These are phyloP conservation scores for Magnusiomyces suaveolens DNA, from an alignment of 1,139 yeast genomes.

Conservation along the genomic window DNA sequence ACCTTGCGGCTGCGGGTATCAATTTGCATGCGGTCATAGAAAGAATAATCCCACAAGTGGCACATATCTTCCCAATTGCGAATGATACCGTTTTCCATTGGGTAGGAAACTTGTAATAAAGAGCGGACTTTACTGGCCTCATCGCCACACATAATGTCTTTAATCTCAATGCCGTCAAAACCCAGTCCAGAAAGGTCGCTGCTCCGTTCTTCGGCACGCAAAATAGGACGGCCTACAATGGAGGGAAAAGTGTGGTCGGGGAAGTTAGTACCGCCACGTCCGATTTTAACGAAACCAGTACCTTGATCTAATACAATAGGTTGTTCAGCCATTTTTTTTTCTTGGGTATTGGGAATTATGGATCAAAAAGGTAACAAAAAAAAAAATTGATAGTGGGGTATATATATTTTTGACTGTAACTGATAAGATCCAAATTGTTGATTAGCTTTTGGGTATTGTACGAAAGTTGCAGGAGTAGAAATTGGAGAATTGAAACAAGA, in stretches of 20 bases:
- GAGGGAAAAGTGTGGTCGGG: conserved; percentile 99
- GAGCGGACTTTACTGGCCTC: conserved; percentile 91
- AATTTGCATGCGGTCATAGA: conserved; percentile 78
- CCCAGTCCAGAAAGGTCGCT: conserved; percentile 38
- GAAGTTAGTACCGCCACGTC: conserved; percentile 93
- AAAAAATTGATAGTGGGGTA: no score
- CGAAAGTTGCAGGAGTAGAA: no score
- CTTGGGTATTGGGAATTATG: no score
- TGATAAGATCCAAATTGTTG: no score
- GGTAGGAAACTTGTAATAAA: conserved; percentile 81
- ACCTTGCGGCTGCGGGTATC: conserved; percentile 71
- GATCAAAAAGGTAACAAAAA: no score
- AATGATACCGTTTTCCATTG: conserved; percentile 98
- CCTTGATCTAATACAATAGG: conserved; percentile 79
- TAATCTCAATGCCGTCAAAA: conserved; percentile 38
- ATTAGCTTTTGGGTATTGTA: no score
- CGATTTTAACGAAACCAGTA: conserved; percentile 84
- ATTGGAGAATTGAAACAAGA: no score
- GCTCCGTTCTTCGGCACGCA: conserved; percentile 90
- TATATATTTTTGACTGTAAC: no score
- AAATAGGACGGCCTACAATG: conserved; percentile 93
- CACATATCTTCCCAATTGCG: conserved; percentile 99
- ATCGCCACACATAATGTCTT: conserved; percentile 95
- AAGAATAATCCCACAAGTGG: conserved; percentile 95
- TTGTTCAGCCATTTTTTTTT: conserved; percentile 10